Evolutionary conservation across 75 land plant genomes (phyloP).

Genomic region (Pinus tabuliformis): DNA sequence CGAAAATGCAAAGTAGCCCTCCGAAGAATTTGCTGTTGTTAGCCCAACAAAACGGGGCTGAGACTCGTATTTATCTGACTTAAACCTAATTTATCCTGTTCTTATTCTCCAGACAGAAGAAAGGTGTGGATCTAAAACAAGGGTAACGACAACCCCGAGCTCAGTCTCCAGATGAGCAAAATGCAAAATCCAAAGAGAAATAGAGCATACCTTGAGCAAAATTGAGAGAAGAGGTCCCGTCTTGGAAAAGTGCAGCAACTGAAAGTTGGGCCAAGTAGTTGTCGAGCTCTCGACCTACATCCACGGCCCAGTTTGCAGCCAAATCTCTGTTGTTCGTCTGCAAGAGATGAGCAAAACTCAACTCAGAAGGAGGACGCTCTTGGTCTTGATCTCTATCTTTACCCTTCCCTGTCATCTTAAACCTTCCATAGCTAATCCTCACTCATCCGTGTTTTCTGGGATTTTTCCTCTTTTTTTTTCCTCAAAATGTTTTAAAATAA

Average conservation of each 20-base stretch:
- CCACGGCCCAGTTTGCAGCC: constrained; percentile 80
- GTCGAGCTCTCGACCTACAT: constrained; percentile 74
- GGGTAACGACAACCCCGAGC: not conserved
- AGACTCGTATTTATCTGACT: not conserved
- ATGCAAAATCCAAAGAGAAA: not conserved
- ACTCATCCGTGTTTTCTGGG: no score
- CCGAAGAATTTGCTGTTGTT: no score
- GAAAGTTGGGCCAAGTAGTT: constrained; percentile 76
- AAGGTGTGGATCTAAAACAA: no score
- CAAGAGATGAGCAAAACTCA: constrained; percentile 26
- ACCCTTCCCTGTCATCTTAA: no score
- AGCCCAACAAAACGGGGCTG: not conserved
- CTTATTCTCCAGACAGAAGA: no score
- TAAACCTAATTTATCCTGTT: no score
- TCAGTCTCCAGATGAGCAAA: not conserved
- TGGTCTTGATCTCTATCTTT: not conserved
- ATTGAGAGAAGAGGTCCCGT: constrained; percentile 47
- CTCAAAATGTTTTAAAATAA: no score
- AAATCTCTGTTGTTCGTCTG: constrained; percentile 71
- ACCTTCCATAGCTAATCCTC: no score
- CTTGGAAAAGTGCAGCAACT: constrained; percentile 42
- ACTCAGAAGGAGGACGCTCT: constrained; percentile 17
- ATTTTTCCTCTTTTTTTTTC: no score
- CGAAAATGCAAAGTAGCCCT: no score
- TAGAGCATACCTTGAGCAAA: constrained; percentile 80